Conservation (phyloP, 1,284 basidiomycete genomes). For the Pyrrhoderma noxium region DNA sequence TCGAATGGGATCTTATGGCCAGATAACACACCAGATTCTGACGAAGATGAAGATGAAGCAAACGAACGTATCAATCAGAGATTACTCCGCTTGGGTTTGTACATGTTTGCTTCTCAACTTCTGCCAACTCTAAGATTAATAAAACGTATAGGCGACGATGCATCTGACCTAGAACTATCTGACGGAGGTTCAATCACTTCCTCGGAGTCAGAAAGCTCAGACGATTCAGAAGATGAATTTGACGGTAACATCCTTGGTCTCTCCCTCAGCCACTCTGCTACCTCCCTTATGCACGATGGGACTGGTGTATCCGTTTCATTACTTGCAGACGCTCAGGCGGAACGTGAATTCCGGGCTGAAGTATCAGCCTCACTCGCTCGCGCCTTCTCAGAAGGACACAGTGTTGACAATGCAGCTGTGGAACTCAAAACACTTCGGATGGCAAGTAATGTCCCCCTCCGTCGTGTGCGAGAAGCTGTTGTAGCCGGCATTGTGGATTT, state of each 20-base stretch:
- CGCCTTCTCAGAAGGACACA: slow-evolving; percentile 86
- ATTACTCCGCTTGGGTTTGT: slow-evolving; percentile 61
- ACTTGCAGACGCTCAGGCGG: slow-evolving; percentile 37
- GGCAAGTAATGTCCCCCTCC: slow-evolving; percentile 83
- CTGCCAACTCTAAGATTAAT: slow-evolving; percentile 23
- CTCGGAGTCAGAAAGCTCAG: slow-evolving; percentile 28
- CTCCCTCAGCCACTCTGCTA: slow-evolving; percentile 30
- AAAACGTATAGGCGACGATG: slow-evolving; percentile 39
- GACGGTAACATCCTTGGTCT: slow-evolving; percentile 31
- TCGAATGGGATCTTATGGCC: slow-evolving; percentile 73
- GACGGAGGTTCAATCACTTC: slow-evolving; percentile 47
- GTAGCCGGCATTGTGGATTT: slow-evolving; percentile 65
- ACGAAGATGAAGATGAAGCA: slow-evolving; percentile 56
- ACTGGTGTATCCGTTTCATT: slow-evolving; percentile 28
- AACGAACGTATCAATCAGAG: slow-evolving; percentile 58
- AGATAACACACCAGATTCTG: slow-evolving; percentile 19
- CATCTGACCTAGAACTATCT: slow-evolving; percentile 50
- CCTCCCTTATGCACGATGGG: slow-evolving; percentile 29
- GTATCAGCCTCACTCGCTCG: slow-evolving; percentile 78
- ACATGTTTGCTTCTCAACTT: slow-evolving; percentile 14
- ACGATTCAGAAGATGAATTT: slow-evolving; percentile 27
- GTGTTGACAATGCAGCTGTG: slow-evolving; percentile 85
- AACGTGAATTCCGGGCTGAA: slow-evolving; percentile 71
- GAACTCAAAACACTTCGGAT: slow-evolving; percentile 92
- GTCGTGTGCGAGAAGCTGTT: slow-evolving; percentile 72